A percentile compares a stretch with the other conserved stretches of the same genome.
These are phyloP conservation scores for Fusarium hostae DNA, from an alignment of 2,329 filamentous ascomycete species.

Conservation along the genomic window DNA sequence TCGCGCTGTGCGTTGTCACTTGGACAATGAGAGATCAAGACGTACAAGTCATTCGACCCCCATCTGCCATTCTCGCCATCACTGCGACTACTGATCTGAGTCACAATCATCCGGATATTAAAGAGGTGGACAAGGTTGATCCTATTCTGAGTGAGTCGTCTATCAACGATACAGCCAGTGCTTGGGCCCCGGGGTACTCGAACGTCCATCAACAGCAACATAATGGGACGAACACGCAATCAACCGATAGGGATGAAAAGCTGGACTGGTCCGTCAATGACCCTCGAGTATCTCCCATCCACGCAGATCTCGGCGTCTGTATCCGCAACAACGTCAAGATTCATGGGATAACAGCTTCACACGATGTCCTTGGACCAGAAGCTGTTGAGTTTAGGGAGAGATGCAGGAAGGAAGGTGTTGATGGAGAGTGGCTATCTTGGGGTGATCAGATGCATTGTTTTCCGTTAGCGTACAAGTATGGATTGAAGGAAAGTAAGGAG, in stretches of 20 bases:
- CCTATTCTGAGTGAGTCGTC: constrained; percentile 37
- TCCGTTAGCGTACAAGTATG: constrained; percentile 60
- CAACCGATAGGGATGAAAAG: fast-evolving
- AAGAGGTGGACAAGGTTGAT: constrained; percentile 31
- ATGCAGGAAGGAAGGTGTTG: constrained; percentile 55
- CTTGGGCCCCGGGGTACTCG: constrained; percentile 38
- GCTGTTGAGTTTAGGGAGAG: constrained; percentile 59
- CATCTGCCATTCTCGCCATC: constrained; percentile 52
- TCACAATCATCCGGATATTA: constrained; percentile 36
- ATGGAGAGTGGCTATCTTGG: constrained; percentile 68
- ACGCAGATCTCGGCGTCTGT: constrained; percentile 53
- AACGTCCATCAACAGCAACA: background rate
- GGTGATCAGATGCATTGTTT: constrained; percentile 71
- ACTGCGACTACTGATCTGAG: constrained; percentile 57
- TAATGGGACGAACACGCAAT: fast-evolving
- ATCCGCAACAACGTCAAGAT: constrained; percentile 54
- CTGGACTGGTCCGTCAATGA: constrained; percentile 48
- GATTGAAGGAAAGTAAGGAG: constrained; percentile 56
- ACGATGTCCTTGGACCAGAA: constrained; percentile 65
- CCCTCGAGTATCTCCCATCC: constrained; percentile 60
- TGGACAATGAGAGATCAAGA: constrained; percentile 50
- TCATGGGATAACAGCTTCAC: constrained; percentile 62
- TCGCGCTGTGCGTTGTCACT: constrained; percentile 53
- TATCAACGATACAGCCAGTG: constrained; percentile 40
- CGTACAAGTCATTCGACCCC: constrained; percentile 40